phyloP scores from a whole-genome alignment of 805 yeast genomes.

The Ogataea methylovora region DNA sequence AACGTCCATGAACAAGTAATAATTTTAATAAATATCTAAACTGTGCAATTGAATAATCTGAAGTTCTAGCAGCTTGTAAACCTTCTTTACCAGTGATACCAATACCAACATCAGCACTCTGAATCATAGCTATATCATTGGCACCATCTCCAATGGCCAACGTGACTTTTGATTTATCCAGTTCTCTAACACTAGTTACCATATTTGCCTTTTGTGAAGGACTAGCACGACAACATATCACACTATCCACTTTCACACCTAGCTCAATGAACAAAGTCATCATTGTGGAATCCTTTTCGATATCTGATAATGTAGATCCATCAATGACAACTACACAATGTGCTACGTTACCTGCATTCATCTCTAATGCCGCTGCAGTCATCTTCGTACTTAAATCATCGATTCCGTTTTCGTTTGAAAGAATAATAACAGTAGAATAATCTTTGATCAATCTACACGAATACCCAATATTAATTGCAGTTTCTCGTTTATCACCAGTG shows the following conservation, averaged over 20 bases:
- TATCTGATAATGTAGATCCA: slow-evolving; percentile 72
- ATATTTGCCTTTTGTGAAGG: slow-evolving; percentile 93
- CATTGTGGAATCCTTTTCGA: slow-evolving; percentile 67
- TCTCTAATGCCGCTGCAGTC: slow-evolving; percentile 67
- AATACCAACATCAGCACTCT: slow-evolving; percentile 95
- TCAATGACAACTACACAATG: slow-evolving; percentile 94
- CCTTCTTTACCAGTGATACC: slow-evolving; percentile 98
- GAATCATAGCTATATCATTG: slow-evolving; percentile 98
- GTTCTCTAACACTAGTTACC: slow-evolving; percentile 74
- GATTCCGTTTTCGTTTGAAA: slow-evolving; percentile 28
- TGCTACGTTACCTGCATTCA: slow-evolving; percentile 70
- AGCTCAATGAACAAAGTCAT: slow-evolving; percentile 75
- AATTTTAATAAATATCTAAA: slow-evolving; percentile 78
- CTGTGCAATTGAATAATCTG: slow-evolving; percentile 94
- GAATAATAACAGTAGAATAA: slow-evolving; percentile 78
- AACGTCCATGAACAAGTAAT: slow-evolving; percentile 89
- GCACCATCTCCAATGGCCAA: slow-evolving; percentile 99
- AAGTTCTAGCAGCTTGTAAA: slow-evolving; percentile 88
- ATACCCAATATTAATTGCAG: slow-evolving; percentile 95
- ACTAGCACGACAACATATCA: slow-evolving; percentile 91
- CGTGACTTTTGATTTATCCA: slow-evolving; percentile 66
- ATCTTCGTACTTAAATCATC: slow-evolving; percentile 62
- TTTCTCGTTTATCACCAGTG: slow-evolving; percentile 96
- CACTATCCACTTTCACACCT: slow-evolving; percentile 83
- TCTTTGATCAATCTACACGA: slow-evolving; percentile 91